Percentiles rank a stretch among this genome's conserved stretches.
Conservation (phyloP, 352 stramenopile genomes). For the Globisporangium takayamanum region DNA sequence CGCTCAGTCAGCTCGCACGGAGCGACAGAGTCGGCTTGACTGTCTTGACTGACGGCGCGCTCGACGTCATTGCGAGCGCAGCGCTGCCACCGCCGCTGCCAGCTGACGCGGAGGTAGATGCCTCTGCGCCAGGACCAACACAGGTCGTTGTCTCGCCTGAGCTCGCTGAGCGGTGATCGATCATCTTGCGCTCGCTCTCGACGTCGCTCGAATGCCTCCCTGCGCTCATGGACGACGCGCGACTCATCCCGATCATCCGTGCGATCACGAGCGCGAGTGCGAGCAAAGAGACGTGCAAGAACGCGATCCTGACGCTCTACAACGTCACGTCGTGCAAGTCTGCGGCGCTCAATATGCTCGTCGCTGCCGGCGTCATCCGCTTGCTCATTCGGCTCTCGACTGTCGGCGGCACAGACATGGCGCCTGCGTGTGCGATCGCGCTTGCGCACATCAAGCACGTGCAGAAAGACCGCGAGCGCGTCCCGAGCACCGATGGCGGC, state of each 20-base stretch:
- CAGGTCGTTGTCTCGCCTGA: slow-evolving; percentile 4
- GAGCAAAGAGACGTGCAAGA: slow-evolving; percentile 40
- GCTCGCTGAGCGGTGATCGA: slow-evolving; percentile 52
- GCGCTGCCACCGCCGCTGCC: slow-evolving; percentile 4
- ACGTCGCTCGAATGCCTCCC: slow-evolving; percentile 38
- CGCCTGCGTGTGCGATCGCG: slow-evolving; percentile 56
- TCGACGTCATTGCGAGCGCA: slow-evolving; percentile 50
- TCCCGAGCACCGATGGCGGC: slow-evolving; percentile 12
- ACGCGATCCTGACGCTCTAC: slow-evolving; percentile 68
- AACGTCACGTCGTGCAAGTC: slow-evolving; percentile 58
- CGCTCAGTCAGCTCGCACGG: slow-evolving; percentile 60
- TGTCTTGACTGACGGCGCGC: slow-evolving; percentile 47
- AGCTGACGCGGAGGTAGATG: not conserved
- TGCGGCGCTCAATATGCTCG: slow-evolving; percentile 37
- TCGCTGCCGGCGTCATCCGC: slow-evolving; percentile 41
- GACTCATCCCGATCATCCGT: slow-evolving; percentile 44
- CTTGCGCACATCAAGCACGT: slow-evolving; percentile 76
- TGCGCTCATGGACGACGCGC: slow-evolving; percentile 41
- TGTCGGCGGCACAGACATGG: slow-evolving; percentile 44
- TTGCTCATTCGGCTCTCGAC: slow-evolving; percentile 61
- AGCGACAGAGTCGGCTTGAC: slow-evolving; percentile 30
- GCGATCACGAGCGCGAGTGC: slow-evolving; percentile 27
- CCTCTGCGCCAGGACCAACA: not conserved
- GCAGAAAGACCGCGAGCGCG: slow-evolving; percentile 38
- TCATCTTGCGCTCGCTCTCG: slow-evolving; percentile 66